Evolutionary conservation across 768 basidiomycete genomes (phyloP).

Genomic region (Collybiopsis luxurians): DNA sequence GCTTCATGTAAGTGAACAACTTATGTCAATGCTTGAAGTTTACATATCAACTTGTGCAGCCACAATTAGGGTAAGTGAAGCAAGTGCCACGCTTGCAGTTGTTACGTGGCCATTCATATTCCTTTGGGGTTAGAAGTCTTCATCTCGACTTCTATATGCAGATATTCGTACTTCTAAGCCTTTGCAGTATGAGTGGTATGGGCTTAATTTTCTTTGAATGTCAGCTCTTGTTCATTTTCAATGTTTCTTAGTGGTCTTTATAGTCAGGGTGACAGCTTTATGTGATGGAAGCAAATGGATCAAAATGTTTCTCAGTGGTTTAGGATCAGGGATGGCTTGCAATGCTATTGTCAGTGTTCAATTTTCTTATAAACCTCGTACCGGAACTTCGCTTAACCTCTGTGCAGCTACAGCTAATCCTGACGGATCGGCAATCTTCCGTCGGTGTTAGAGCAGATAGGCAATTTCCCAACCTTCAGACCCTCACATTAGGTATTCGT

Average conservation of each 20-base stretch:
- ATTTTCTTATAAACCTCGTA: background rate
- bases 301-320: background rate
- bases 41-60: too few relatives aligned
- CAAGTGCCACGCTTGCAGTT: too few relatives aligned
- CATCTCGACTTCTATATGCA: background rate
- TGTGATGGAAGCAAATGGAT: background rate
- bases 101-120: too few relatives aligned
- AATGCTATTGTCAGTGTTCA: background rate
- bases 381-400: background rate
- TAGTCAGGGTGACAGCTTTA: background rate
- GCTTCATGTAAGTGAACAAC: background rate
- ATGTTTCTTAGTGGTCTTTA: background rate
- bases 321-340: background rate
- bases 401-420: background rate
- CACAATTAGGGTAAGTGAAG: background rate
- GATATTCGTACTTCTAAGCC: background rate
- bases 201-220: too few relatives aligned
- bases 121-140: background rate
- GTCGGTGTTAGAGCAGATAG: background rate
- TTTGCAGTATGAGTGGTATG: background rate
- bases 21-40: too few relatives aligned
- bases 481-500: background rate
- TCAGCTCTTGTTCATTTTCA: too few relatives aligned
- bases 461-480: background rate
- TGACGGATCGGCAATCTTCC: background rate